These are phyloP conservation scores for Aspergillus tamarii DNA, from an alignment of 2,329 filamentous ascomycete genomes.

Conservation along the genomic window DNA sequence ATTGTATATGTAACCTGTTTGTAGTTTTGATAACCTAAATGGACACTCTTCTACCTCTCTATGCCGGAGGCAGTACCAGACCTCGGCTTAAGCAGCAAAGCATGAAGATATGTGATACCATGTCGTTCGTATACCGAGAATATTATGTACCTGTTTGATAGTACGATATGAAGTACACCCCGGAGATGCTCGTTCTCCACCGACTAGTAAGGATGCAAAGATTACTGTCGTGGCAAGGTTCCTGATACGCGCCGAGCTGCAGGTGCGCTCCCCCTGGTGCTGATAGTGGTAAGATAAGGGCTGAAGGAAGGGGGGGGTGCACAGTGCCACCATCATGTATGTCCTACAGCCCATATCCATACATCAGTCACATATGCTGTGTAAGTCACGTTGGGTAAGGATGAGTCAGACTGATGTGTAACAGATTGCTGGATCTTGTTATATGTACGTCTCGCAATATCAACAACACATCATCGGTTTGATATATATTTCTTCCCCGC, in stretches of 20 bases:
- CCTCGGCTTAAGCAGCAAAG: background rate
- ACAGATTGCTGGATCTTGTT: background rate
- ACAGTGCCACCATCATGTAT: background rate
- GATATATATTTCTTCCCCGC: conserved; percentile 2
- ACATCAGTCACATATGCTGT: conserved; percentile 7
- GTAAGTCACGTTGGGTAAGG: conserved; percentile 4
- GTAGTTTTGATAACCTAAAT: background rate
- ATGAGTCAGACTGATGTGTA: conserved; percentile 8
- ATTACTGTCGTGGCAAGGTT: conserved; percentile 12
- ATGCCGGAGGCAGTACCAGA: background rate
- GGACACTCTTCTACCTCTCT: background rate
- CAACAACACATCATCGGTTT: background rate
- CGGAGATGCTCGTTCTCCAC: conserved; percentile 13
- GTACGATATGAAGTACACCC: background rate
- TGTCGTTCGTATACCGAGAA: background rate
- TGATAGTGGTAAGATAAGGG: background rate
- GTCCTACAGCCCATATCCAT: conserved; percentile 7
- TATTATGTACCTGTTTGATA: background rate
- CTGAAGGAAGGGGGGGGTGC: background rate
- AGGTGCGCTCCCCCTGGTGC: conserved; percentile 6
- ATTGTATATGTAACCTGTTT: background rate
- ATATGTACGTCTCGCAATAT: background rate
- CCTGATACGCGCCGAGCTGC: conserved; percentile 20
- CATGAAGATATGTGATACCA: background rate
- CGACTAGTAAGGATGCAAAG: conserved; percentile 6